Conservation (phyloP, 257 asterid genomes). For the Solanum acaule region DNA sequence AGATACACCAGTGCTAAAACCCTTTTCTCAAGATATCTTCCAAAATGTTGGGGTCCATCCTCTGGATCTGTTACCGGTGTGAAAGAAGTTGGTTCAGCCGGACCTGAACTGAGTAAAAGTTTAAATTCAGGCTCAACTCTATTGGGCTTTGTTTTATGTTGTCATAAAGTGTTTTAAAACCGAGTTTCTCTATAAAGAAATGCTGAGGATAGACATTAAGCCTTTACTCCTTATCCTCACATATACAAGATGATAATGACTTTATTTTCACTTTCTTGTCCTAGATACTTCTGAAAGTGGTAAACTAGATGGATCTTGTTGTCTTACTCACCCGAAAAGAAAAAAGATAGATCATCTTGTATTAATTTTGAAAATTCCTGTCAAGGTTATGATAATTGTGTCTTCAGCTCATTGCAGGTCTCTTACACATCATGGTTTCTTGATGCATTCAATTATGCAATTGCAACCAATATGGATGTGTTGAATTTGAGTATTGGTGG, state of each 20-base stretch:
- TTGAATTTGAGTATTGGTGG: slow-evolving; percentile 99
- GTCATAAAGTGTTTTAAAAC: neutral
- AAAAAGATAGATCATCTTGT: neutral
- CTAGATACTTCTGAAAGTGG: neutral
- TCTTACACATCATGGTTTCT: slow-evolving; percentile 99
- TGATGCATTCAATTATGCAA: slow-evolving; percentile 98
- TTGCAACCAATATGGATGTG: slow-evolving; percentile 93
- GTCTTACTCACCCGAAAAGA: neutral
- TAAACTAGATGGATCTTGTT: neutral
- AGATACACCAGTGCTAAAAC: neutral
- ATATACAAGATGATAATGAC: neutral
- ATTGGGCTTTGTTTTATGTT: neutral
- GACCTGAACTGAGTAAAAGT: neutral
- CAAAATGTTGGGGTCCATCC: neutral
- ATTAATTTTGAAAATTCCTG: neutral
- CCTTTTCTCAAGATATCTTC: slow-evolving; percentile 5
- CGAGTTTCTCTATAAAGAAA: neutral
- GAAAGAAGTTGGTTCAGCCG: neutral
- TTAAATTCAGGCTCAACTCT: neutral
- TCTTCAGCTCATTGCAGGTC: slow-evolving; percentile 97
- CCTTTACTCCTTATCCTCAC: neutral
- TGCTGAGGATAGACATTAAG: neutral
- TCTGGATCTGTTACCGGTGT: neutral
- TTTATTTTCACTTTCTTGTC: neutral
- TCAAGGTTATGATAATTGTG: slow-evolving; percentile 69